phyloP scores from a whole-genome alignment of 345 rosid species.

The Euphorbia peplus region DNA sequence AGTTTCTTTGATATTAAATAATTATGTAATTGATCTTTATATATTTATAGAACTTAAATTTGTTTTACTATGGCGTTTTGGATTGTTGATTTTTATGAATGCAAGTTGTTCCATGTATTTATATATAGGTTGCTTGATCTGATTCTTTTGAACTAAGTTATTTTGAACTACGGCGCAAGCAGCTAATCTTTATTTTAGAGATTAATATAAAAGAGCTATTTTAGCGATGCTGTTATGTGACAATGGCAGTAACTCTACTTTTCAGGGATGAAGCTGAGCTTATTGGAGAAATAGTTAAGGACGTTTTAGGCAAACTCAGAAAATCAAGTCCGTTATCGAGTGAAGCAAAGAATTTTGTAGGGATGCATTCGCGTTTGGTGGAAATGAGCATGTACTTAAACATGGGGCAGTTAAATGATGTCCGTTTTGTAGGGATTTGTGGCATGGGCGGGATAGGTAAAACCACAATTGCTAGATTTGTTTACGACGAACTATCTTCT shows the following conservation, averaged over 20 bases:
- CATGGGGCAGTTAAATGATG: slow-evolving; percentile 1
- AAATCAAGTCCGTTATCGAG: slow-evolving; percentile 5
- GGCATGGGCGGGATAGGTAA: slow-evolving; percentile 18
- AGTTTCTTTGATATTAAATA: too few species aligned
- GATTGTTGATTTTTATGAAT: too few species aligned
- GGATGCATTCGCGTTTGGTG: slow-evolving; percentile 3
- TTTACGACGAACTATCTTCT: not conserved
- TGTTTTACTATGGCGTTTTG: too few species aligned
- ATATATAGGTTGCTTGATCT: too few species aligned
- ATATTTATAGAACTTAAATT: too few species aligned
- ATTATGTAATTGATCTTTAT: too few species aligned
- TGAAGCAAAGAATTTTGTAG: not conserved
- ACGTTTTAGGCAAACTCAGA: not conserved
- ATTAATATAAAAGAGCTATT: too few species aligned
- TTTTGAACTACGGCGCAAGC: too few species aligned
- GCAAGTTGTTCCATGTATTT: not conserved
- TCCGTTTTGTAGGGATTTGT: slow-evolving; percentile 8
- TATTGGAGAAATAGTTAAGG: slow-evolving; percentile 2
- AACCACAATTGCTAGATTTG: slow-evolving; percentile 13
- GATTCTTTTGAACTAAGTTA: too few species aligned
- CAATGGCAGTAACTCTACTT: not conserved
- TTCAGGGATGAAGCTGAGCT: slow-evolving; percentile 9
- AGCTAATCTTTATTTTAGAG: too few species aligned
- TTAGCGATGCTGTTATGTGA: not conserved
- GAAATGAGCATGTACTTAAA: not conserved